These are phyloP conservation scores for Imleria badia DNA, from an alignment of 768 basidiomycete species.

Conservation along the genomic window DNA sequence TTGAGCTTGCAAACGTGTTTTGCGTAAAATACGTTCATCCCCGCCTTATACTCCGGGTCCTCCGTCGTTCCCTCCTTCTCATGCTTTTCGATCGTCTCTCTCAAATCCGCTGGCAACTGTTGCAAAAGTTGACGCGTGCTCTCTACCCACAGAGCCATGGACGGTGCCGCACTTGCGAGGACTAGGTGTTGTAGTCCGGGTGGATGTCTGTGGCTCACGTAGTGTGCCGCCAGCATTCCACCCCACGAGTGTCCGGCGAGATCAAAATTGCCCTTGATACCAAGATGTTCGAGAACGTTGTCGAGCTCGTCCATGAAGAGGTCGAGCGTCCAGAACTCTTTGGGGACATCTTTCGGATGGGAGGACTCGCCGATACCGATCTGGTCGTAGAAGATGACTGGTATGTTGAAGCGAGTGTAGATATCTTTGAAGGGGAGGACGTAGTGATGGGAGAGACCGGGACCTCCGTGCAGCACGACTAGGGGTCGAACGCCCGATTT, in stretches of 20 bases:
- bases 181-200: conserved; percentile 37
- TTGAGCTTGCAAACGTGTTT: conserved; percentile 36
- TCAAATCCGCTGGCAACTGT: conserved; percentile 27
- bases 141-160: conserved; percentile 27
- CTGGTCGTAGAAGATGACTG: conserved; percentile 53
- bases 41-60: conserved; percentile 34
- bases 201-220: conserved; percentile 39
- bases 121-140: conserved; percentile 27
- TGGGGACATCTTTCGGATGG: conserved; percentile 30
- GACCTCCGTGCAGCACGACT: conserved; percentile 49
- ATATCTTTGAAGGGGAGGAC: conserved; percentile 40
- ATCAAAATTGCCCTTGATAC: conserved; percentile 40
- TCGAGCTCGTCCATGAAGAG: conserved; percentile 56
- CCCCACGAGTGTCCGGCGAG: conserved; percentile 61
- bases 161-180: conserved; percentile 34
- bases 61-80: conserved; percentile 35
- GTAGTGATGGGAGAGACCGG: conserved; percentile 39
- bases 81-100: conserved; percentile 30
- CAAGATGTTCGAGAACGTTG: conserved; percentile 45
- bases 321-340: conserved; percentile 43
- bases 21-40: conserved; percentile 27
- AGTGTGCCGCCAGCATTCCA: conserved; percentile 48
- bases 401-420: conserved; percentile 27
- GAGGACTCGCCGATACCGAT: conserved; percentile 47
- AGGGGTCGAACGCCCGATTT: conserved; percentile 34